Base-by-base conservation (phyloP, 2,329 filamentous ascomycete species). In the Penicillium hesseltinei region DNA sequence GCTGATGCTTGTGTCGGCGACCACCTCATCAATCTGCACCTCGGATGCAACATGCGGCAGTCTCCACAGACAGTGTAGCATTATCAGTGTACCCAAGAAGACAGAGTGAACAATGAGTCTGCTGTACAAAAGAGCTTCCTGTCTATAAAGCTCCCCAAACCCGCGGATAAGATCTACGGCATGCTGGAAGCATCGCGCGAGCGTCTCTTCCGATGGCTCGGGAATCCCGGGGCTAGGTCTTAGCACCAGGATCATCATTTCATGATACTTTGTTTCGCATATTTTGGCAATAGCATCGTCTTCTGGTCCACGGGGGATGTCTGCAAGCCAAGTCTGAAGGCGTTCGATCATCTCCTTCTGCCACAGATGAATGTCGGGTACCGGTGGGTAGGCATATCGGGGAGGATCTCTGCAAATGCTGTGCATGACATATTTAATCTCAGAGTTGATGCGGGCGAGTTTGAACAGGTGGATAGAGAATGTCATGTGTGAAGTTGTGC, bases 351-450 rank as follows among this genome's bases (percentile, higher is more conserved):
- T 77, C 8, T 72, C 73, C 2, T 60, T 66, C 51, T 83, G 80
- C 81, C 82, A 84, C 1, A 69, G 63, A 17, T 73, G 62, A 4
- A 82, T 75, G 44, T 81, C 74, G 8, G 73, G 69, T 1, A 81
- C 70, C 2, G 74, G 70, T 0, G 81, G 81, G 39, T 79, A 81
- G 0, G 81, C 78, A 51, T 83, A 83, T 7, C 68, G 67, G 0
- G 81, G 81, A 0, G 75, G 71, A 5, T 77, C 73, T 25, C 77
- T 73, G n/a, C 76, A 75, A 51, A 84, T 76, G 51, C 81, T 83
- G 53, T 84, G 81, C 36, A 81, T 77, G 3, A 84, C 73, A 47
- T 83, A 83, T 67, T 84, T 84, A n/a, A 84, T 82, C 62, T 84
- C 82, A 0, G 82, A 84, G 55, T 83, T 84, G 6, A 83, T 70